Conservation (phyloP, 148 eudicot species). For the Spergularia bocconei region DNA sequence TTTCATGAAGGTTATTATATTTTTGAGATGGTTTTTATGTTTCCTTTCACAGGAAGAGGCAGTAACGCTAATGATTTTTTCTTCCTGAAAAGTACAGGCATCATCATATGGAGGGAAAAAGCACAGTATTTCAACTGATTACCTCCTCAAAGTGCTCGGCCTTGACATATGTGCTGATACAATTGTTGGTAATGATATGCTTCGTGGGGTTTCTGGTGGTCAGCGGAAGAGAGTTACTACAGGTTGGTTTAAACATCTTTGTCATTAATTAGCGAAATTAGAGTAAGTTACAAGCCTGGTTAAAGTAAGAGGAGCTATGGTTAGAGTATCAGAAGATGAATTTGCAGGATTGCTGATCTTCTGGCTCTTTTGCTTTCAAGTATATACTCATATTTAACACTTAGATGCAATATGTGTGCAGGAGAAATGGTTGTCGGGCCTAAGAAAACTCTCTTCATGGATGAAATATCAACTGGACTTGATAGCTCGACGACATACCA, state of each 20-base stretch:
- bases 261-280: not conserved
- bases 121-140: conserved; percentile 72
- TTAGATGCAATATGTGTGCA: conserved; percentile 24
- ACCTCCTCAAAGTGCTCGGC: conserved; percentile 73
- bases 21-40: too few species aligned
- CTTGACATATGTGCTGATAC: conserved; percentile 86
- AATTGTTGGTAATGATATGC: conserved; percentile 78
- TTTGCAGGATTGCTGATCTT: not conserved
- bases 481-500: conserved; percentile 90
- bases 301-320: not conserved
- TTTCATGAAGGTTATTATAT: conserved; percentile 68
- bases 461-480: conserved; percentile 85
- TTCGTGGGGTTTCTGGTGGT: conserved; percentile 90
- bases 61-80: not conserved
- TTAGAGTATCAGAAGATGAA: not conserved
- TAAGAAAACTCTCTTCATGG: conserved; percentile 83
- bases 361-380: not conserved
- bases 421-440: conserved; percentile 98
- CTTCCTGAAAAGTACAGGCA: conserved; percentile 44
- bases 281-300: not conserved
- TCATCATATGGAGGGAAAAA: conserved; percentile 62
- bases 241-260: conserved; percentile 42
- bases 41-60: not conserved
- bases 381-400: not conserved
- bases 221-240: conserved; percentile 93